These are phyloP conservation scores for Vigna mungo DNA, from an alignment of 306 rosid species.

Conservation along the genomic window DNA sequence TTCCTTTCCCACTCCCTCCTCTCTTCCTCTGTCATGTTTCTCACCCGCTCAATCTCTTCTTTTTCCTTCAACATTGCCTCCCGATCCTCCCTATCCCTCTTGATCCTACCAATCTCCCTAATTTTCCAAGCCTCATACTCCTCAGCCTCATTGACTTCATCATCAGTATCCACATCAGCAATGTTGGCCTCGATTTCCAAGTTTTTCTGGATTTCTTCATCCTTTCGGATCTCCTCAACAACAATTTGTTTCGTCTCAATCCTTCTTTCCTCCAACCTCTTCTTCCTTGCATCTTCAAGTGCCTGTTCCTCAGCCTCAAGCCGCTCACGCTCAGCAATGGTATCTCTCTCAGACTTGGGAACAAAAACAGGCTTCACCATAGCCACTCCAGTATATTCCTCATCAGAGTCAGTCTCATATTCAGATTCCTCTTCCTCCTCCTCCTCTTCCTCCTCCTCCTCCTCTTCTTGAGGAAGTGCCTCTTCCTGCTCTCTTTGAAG, in stretches of 20 bases:
- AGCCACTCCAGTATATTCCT: slow-evolving; percentile 79
- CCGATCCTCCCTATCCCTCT: slow-evolving; percentile 88
- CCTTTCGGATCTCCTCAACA: slow-evolving; percentile 94
- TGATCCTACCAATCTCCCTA: slow-evolving; percentile 92
- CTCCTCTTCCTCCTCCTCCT: slow-evolving; percentile 73
- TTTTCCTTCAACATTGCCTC: slow-evolving; percentile 86
- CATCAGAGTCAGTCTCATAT: slow-evolving; percentile 95
- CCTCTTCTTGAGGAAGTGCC: slow-evolving; percentile 76
- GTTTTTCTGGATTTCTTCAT: slow-evolving; percentile 84
- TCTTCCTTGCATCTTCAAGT: slow-evolving; percentile 73
- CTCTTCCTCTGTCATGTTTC: slow-evolving; percentile 98
- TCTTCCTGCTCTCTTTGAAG: slow-evolving; percentile 91
- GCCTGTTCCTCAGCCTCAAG: slow-evolving; percentile 90
- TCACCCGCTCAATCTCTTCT: slow-evolving; percentile 89
- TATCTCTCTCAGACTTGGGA: slow-evolving; percentile 92
- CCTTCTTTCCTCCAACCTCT: slow-evolving; percentile 84
- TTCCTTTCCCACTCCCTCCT: slow-evolving; percentile 99
- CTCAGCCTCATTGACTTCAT: slow-evolving; percentile 91
- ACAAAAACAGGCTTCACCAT: slow-evolving; percentile 98
- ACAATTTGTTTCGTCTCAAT: slow-evolving; percentile 86
- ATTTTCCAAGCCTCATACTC: slow-evolving; percentile 97
- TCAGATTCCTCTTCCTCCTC: slow-evolving; percentile 89
- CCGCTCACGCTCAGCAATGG: slow-evolving; percentile 92
- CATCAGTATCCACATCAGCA: slow-evolving; percentile 97
- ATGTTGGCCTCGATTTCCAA: slow-evolving; percentile 85